Evolutionary conservation across 257 asterid genomes (phyloP).

Genomic region (Dorcoceras hygrometricum): DNA sequence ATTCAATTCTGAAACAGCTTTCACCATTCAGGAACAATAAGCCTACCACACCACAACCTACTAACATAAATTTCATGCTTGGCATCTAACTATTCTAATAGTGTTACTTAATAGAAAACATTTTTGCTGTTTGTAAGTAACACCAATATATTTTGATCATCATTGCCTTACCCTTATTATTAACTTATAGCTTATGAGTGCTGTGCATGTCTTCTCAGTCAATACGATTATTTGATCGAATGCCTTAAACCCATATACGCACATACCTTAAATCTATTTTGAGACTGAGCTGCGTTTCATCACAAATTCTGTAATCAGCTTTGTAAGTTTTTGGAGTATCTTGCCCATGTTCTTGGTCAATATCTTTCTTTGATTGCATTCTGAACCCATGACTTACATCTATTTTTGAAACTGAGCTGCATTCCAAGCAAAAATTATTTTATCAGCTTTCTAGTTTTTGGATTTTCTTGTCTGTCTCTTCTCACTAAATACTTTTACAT

Average conservation of each 20-base stretch:
- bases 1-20: not conserved
- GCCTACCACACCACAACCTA: not conserved
- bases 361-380: slow-evolving; percentile 11
- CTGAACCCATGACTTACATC: not conserved
- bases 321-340: slow-evolving; percentile 3
- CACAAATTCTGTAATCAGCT: too few species aligned
- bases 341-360: slow-evolving; percentile 3
- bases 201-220: not conserved
- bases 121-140: not conserved
- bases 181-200: slow-evolving; percentile 1
- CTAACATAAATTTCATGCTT: not conserved
- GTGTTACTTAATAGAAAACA: not conserved
- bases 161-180: not conserved
- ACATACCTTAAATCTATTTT: not conserved
- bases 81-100: slow-evolving; percentile 4
- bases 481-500: slow-evolving; percentile 1
- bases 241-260: too few species aligned
- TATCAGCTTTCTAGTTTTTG: not conserved
- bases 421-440: too few species aligned
- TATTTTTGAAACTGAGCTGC: too few species aligned
- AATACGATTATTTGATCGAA: not conserved
- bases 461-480: not conserved
- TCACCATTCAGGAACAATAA: not conserved
- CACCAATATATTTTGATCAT: slow-evolving; percentile 1
- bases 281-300: too few species aligned